phyloP scores from a whole-genome alignment of 2,329 filamentous ascomycete species.

The Aspergillus fumigatiaffinis region DNA sequence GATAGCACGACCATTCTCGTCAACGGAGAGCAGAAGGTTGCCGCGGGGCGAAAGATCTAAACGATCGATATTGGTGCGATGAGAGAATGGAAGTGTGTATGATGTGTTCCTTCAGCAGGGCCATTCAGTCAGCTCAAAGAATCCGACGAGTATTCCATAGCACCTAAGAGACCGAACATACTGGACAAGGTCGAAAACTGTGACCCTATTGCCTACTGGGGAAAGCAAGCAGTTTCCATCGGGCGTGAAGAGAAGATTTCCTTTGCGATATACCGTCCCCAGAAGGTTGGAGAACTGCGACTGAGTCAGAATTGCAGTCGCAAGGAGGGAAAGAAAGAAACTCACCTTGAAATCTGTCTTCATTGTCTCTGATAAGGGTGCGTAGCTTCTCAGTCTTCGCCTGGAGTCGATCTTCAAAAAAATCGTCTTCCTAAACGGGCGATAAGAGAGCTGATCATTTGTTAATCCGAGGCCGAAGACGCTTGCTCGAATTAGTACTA shows the following conservation, averaged over 20 bases:
- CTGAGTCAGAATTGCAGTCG: conserved; percentile 3
- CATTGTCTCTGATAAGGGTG: conserved; percentile 54
- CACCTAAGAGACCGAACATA: conserved; percentile 40
- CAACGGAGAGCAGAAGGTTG: conserved; percentile 87
- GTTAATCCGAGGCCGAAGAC: conserved; percentile 24
- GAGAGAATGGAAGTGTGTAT: conserved; percentile 65
- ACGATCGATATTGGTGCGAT: conserved; percentile 87
- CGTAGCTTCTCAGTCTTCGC: conserved; percentile 15
- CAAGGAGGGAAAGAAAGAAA: neutral
- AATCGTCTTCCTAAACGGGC: conserved; percentile 16
- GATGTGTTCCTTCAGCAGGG: conserved; percentile 34
- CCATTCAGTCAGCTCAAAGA: conserved; percentile 4
- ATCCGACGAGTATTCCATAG: neutral
- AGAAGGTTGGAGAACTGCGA: conserved; percentile 92
- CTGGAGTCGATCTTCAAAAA: conserved; percentile 22
- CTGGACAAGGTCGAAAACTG: conserved; percentile 95
- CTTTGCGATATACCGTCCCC: conserved; percentile 96
- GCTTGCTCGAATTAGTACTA: conserved; percentile 26
- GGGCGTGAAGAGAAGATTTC: conserved; percentile 92
- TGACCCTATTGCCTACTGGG: conserved; percentile 92
- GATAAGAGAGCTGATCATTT: conserved; percentile 24
- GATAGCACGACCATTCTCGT: conserved; percentile 91
- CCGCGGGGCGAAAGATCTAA: conserved; percentile 85
- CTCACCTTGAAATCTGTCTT: conserved; percentile 97
- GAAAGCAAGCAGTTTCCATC: conserved; percentile 95